Evolutionary conservation across 768 basidiomycete species (phyloP).

Genomic region (Serendipita vermifera): DNA sequence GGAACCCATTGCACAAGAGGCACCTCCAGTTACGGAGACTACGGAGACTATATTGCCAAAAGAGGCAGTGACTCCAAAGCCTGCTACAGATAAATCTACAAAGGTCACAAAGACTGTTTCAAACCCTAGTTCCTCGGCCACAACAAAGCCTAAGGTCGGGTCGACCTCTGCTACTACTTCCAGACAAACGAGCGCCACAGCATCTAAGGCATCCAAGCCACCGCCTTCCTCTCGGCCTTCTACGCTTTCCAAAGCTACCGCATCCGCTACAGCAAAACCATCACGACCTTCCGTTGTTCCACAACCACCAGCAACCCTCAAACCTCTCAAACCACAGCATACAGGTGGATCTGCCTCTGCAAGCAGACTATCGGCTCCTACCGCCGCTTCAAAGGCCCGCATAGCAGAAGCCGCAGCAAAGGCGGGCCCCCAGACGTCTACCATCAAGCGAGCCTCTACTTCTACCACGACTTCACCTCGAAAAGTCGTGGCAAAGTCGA

Average conservation of each 20-base stretch:
- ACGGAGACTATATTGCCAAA: not conserved
- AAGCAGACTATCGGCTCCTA: not conserved
- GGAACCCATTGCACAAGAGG: not conserved
- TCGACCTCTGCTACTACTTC: not conserved
- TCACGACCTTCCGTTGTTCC: not conserved
- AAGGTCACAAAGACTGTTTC: not conserved
- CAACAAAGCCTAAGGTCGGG: not conserved
- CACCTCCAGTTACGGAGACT: not conserved
- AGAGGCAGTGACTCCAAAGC: not conserved
- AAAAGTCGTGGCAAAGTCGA: not conserved
- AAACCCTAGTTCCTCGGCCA: not conserved
- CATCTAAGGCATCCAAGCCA: not conserved
- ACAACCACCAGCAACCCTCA: not conserved
- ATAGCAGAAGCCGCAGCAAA: not conserved
- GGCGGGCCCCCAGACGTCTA: not conserved
- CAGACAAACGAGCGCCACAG: no score
- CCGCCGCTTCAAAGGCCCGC: not conserved
- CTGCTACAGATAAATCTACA: not conserved
- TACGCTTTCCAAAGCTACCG: not conserved
- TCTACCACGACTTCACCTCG: conserved; percentile 5
- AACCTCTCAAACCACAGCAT: not conserved
- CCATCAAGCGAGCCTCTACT: not conserved
- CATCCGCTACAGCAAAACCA: not conserved
- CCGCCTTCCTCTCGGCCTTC: not conserved
- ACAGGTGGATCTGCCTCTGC: not conserved